A percentile compares a stretch with the other conserved stretches of the same genome.
Evolutionary conservation across 495 filamentous ascomycete species (phyloP).

Genomic region (Hyaloscypha hepaticicola): DNA sequence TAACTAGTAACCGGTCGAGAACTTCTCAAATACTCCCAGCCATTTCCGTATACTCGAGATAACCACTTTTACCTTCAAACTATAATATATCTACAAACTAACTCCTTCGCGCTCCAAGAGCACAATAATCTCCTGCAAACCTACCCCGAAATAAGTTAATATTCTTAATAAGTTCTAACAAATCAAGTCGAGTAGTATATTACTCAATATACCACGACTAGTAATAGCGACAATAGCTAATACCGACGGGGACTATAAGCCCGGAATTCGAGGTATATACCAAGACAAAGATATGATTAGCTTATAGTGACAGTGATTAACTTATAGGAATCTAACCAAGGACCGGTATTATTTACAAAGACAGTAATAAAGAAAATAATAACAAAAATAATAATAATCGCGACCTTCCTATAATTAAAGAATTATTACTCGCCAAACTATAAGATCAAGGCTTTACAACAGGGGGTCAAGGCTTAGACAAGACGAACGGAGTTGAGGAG

Average conservation of each 20-base stretch:
- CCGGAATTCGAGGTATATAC: conserved; percentile 19
- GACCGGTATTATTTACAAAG: conserved; percentile 2
- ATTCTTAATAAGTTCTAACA: conserved; percentile 10
- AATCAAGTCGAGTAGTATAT: background rate
- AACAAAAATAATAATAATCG: no score
- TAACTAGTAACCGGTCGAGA: background rate
- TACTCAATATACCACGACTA: conserved; percentile 13
- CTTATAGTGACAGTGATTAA: conserved; percentile 19
- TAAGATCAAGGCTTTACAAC: conserved; percentile 16
- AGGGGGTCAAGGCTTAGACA: background rate
- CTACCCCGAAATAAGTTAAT: conserved; percentile 11
- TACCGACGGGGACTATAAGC: background rate
- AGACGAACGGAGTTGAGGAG: conserved; percentile 10
- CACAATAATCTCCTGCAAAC: conserved; percentile 7
- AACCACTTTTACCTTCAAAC: conserved; percentile 18
- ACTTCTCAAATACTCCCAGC: conserved; percentile 8
- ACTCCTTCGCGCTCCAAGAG: conserved; percentile 16
- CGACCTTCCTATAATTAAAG: conserved; percentile 4
- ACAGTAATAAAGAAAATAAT: background rate
- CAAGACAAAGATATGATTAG: conserved; percentile 15
- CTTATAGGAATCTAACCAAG: conserved; percentile 7
- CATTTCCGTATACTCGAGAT: conserved; percentile 16
- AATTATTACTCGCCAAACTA: conserved; percentile 7
- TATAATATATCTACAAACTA: conserved; percentile 20
- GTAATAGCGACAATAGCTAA: conserved; percentile 11